A percentile compares a stretch with the other conserved stretches of the same genome.
Evolutionary conservation across 129 eudicot genomes (phyloP).

Genomic region (Centella asiatica): DNA sequence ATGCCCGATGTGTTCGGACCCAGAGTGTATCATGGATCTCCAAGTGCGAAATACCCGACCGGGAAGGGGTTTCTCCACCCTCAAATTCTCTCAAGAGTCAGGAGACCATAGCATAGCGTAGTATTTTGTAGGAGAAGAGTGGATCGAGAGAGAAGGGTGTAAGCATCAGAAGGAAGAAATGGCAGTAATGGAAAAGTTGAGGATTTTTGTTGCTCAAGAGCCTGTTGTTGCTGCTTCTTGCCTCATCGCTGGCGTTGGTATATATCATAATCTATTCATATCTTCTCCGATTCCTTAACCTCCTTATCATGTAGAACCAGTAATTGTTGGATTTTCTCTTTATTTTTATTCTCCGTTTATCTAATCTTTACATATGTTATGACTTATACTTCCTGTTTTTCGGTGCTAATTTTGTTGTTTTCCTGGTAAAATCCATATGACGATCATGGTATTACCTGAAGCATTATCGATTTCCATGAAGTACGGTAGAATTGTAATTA

Average conservation of each 20-base stretch:
- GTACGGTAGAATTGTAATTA: too few species aligned
- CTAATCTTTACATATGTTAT: neutral
- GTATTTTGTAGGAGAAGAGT: neutral
- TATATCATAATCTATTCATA: neutral
- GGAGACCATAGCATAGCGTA: neutral
- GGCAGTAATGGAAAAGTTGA: conserved; percentile 71
- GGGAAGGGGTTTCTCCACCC: too few species aligned
- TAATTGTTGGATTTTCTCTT: neutral
- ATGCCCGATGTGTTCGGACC: too few species aligned
- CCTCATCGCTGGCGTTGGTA: conserved; percentile 79
- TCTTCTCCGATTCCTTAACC: conserved; percentile 15
- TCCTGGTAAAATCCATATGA: too few species aligned
- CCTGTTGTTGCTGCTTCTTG: conserved; percentile 91
- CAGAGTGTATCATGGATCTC: too few species aligned
- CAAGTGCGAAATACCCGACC: too few species aligned
- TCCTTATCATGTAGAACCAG: neutral
- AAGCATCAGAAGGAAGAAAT: conserved; percentile 16
- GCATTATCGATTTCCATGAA: too few species aligned
- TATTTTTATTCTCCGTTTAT: neutral
- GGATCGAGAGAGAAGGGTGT: neutral
- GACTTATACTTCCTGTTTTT: too few species aligned
- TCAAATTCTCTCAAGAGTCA: too few species aligned
- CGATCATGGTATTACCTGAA: too few species aligned
- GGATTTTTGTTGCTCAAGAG: conserved; percentile 64
- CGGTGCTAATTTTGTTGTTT: too few species aligned